Evolutionary conservation across 768 basidiomycete species (phyloP).

Genomic region (Boletus edulis): DNA sequence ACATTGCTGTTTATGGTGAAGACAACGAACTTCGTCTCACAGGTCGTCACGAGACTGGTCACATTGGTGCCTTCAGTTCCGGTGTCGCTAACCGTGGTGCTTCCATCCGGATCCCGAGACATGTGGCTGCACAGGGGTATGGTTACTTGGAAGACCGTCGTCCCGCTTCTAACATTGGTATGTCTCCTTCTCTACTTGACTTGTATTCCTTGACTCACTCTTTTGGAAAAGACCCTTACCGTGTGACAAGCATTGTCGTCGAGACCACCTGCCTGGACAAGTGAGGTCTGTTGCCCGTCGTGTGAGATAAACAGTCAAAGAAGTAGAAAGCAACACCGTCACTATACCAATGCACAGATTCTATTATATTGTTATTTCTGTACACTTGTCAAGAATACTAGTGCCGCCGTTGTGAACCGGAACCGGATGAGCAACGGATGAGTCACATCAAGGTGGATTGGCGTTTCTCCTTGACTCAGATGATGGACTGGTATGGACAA

Average conservation of each 20-base stretch:
- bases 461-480: background rate
- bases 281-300: constrained; percentile 30
- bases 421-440: background rate
- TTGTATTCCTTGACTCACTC: constrained; percentile 1
- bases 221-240: constrained; percentile 75
- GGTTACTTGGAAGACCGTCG: constrained; percentile 97
- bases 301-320: constrained; percentile 10
- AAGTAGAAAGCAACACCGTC: constrained; percentile 11
- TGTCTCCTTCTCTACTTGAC: background rate
- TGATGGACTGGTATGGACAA: constrained; percentile 17
- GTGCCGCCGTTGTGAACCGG: background rate
- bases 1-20: constrained; percentile 97
- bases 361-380: constrained; percentile 3
- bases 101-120: constrained; percentile 92
- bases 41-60: constrained; percentile 96
- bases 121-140: constrained; percentile 88
- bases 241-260: constrained; percentile 84
- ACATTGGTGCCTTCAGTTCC: constrained; percentile 86
- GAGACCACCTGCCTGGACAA: constrained; percentile 80
- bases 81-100: constrained; percentile 98
- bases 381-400: constrained; percentile 2
- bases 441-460: background rate
- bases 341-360: constrained; percentile 22
- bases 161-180: constrained; percentile 97
- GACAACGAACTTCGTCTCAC: constrained; percentile 97